Base-by-base conservation (phyloP, 164 flowering plant genomes). In the Protea cynaroides region DNA sequence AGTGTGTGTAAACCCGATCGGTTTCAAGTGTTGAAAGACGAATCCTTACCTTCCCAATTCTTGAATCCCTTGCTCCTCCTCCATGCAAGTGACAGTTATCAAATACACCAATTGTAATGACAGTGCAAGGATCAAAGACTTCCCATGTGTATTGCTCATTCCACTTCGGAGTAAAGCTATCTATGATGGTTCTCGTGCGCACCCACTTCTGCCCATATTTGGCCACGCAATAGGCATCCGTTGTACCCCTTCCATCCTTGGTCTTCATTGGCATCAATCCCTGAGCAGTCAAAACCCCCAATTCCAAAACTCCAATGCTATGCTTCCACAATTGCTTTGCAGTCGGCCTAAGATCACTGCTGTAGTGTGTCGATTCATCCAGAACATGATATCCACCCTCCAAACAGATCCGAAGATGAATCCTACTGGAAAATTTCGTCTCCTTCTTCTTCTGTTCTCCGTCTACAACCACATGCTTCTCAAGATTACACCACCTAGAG, bases 201-300 rank as follows among this genome's bases (percentile, higher is more conserved):
- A 87, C 75, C 96, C 96, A 89, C 67, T 89, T 89, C 79, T 81
- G 87, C 40, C 96, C 96, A 62, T 87, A 89, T 62, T 89, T 89
- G 15, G 92, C 92, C 10, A 85, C 90, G 76, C 92, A 85, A 63
- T 83, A 89, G 43, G 96, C 87, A 85, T 89, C 96, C 0, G 96
- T 85, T 0, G 85, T 75, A 23, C 86, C 84, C 49, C 85, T 61
- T 1, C 86, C 89, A 59, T 89, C 87, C 69, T 79, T 85, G 8
- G 79, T 63, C 71, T 89, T 89, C 90, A 86, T 87, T 0, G 89
- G 90, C 70, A 80, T 66, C 57, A 89, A 73, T 18, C 90, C 89
- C 0, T 81, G 79, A 47, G 96, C 90, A 70, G 73, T 84, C 66
- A 87, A 58, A 58, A 89, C 59, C 21, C 96, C 96, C 52, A 89